A percentile compares a stretch with the other conserved stretches of the same genome.
Conservation (phyloP, 768 basidiomycete species). For the Podaxis pistillaris region DNA sequence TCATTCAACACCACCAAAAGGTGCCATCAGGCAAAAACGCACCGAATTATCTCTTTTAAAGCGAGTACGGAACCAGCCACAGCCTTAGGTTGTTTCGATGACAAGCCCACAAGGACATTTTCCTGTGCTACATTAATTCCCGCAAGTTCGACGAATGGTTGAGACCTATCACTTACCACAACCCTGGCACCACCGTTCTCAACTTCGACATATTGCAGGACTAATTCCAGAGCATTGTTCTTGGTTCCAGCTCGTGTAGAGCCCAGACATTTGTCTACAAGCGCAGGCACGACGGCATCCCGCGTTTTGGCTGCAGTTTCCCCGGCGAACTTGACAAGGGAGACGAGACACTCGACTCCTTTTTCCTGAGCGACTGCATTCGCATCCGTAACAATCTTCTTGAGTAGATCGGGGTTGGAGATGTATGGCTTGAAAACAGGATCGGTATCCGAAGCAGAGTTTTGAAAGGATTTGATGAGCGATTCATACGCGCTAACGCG, state of each 20-base stretch:
- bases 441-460: constrained; percentile 89
- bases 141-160: constrained; percentile 24
- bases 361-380: constrained; percentile 99
- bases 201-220: constrained; percentile 88
- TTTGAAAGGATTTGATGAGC: constrained; percentile 83
- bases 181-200: constrained; percentile 87
- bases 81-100: constrained; percentile 92
- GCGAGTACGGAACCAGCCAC: constrained; percentile 78
- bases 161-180: constrained; percentile 61
- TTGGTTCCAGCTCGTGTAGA: constrained; percentile 90
- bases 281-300: constrained; percentile 77
- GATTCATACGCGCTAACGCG: constrained; percentile 90
- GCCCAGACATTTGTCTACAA: constrained; percentile 96
- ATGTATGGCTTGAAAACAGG: constrained; percentile 91
- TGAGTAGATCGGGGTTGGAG: constrained; percentile 72
- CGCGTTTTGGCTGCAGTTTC: constrained; percentile 83
- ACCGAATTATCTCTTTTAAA: constrained; percentile 86
- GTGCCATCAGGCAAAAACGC: constrained; percentile 24
- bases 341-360: constrained; percentile 84
- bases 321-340: constrained; percentile 88
- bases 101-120: constrained; percentile 81
- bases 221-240: constrained; percentile 80
- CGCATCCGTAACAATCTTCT: constrained; percentile 85
- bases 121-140: constrained; percentile 40
- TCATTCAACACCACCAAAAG: constrained; percentile 7